Base-by-base conservation (phyloP, 768 basidiomycete genomes). In the Tylopilus sp. region DNA sequence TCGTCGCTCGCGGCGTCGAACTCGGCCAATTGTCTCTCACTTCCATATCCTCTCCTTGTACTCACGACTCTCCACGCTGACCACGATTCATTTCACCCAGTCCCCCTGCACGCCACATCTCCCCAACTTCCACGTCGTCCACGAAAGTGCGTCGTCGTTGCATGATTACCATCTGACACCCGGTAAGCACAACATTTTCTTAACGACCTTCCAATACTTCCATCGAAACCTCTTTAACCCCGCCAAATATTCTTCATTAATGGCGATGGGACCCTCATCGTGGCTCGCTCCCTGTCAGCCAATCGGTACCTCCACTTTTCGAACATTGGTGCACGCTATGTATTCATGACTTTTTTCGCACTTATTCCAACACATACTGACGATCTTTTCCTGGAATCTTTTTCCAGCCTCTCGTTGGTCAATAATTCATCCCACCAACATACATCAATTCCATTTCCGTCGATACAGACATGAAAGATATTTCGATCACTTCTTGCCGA, bases 401-500 rank as follows among this genome's bases (percentile, higher is more conserved):
- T 61, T 28, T 49, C 54, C 56, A 81, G 78, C 65, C 67, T 72
- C 62, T 66, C 70, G 73, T 73, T 75, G 69, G 75, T 74, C 72
- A 64, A 73, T 71, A 66, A 64, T 62, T 67, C 71, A 61, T 71
- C 73, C 68, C 72, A 73, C 62, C 68, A 61, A 70, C 75, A 64
- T 64, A 69, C 57, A 55, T 59, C 55, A 55, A 61, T 48, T 10
- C 24, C 47, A 30, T 63, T n/a, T n/a, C n/a, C n/a, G n/a, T n/a
- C 17, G 19, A 52, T 52, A 45, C 59, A 76, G 76, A 77, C 72
- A 92, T 92, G 90, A 92, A 92, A 78, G 89, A 91, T 75, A 74
- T 80, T 56, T 81, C 85, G 29, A 72, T 70, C 42, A 71, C 82
- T 63, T 77, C 80, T 25, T 82, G 75, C 69, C 81, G 78, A 61